Evolutionary conservation across 768 basidiomycete species (phyloP).

Genomic region (Termitomyces sp.): DNA sequence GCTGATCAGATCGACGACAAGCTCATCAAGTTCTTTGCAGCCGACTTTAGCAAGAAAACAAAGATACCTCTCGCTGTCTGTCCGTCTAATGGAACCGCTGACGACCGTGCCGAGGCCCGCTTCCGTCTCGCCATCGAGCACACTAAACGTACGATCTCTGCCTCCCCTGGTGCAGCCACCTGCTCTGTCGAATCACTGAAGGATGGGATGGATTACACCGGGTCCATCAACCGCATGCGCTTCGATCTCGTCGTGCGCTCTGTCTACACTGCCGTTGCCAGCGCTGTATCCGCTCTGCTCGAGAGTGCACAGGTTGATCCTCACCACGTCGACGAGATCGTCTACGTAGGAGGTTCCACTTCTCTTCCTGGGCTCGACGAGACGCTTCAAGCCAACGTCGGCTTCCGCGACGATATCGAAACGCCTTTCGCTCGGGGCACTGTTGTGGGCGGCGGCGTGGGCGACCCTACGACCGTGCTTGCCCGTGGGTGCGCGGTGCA

Average conservation of each 20-base stretch:
- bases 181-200: conserved; percentile 93
- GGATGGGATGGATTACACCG: conserved; percentile 85
- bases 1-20: conserved; percentile 75
- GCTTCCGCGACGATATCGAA: conserved; percentile 55
- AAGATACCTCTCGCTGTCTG: conserved; percentile 65
- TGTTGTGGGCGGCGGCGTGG: conserved; percentile 64
- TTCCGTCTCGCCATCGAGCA: conserved; percentile 89
- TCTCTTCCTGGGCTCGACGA: conserved; percentile 73
- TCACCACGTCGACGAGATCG: conserved; percentile 70
- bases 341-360: conserved; percentile 74
- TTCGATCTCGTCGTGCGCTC: conserved; percentile 59
- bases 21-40: conserved; percentile 86
- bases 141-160: conserved; percentile 89
- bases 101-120: conserved; percentile 89
- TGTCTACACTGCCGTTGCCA: conserved; percentile 53
- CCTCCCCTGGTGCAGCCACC: conserved; percentile 80
- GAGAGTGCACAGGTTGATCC: conserved; percentile 47
- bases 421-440: conserved; percentile 65
- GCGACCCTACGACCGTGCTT: conserved; percentile 74
- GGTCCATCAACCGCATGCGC: conserved; percentile 45
- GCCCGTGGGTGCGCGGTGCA: conserved; percentile 76
- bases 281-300: conserved; percentile 48
- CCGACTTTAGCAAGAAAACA: conserved; percentile 97
- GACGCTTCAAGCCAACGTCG: conserved; percentile 35
- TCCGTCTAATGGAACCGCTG: conserved; percentile 49